Evolutionary conservation across 345 rosid genomes (phyloP), one percentile per base, ranked within the genome.

Genomic region (Cochlearia excelsa): DNA sequence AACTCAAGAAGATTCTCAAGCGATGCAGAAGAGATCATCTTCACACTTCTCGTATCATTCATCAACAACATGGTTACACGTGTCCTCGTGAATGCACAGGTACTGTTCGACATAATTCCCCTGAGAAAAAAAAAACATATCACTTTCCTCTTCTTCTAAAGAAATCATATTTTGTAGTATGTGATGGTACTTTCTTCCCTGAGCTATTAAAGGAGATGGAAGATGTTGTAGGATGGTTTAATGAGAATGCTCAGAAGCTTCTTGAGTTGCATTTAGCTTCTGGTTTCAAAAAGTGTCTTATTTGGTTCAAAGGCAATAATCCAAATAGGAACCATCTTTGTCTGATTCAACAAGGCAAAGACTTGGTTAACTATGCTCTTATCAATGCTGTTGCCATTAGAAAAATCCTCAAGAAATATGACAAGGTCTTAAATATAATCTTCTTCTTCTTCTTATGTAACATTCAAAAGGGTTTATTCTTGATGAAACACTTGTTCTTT

Each of bases 141-240:
- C 40, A 3, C 43, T 26, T 2, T 1, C 42, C 30, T 54, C 39
- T 5, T 51, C 46, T 50, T n/a, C 26, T 3, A 16, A 16, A 16
- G 23, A 16, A 16, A 16, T 55, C 4, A 40, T 46, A 23, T 55
- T 61, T 10, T 65, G 75, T 55, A 89, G 99, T 88, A 41, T 93
- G 99, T 51, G 97, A 89, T 66, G 97, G 85, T 33, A 86, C 83
- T 54, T 93, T 93, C 79, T 93, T 93, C 80, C 95, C 99, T 50
- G 80, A 85, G 62, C 95, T 93, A 66, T 75, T 80, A 6, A 74
- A 70, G 54, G 97, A 89, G 64, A 93, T 89, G 94, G 85, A 91
- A 1, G 81, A 78, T 43, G 80, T 93, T 5, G 86, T 89, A 1
- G 91, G 95, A 3, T 82, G 86, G 81, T 93, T 93, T 60, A 93